Evolutionary conservation across 192 early-diverging fungal genomes (phyloP), one percentile per base, ranked within the genome.

Genomic region (Coemansia sp.): DNA sequence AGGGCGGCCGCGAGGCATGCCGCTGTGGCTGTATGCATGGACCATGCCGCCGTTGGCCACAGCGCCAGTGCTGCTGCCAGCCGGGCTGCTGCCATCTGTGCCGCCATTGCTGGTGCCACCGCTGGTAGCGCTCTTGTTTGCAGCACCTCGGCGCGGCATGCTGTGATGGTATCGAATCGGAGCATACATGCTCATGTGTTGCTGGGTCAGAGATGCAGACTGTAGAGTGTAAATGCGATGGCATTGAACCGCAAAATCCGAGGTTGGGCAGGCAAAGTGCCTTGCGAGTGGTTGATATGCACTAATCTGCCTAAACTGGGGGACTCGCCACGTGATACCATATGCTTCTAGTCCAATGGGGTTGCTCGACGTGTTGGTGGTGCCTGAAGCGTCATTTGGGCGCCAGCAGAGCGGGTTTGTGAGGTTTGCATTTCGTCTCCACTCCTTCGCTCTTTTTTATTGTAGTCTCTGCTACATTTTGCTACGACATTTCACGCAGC

Each of bases 111-210:
- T 35, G 19, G 18, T n/a, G 14, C 14, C 14, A 25, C 7, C 21
- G 35, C 21, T 39, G 37, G 9, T 33, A 21, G 32, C 21, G 25
- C 36, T 27, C 23, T 36, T 51, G 49, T 19, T 17, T n/a, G 33
- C 49, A 17, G 49, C 8, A 8, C 45, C 27, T 14, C 45, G 45
- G 15, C 31, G 54, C 31, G 54, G 40, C 7, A 30, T 21, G 25
- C 47, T 46, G 30, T 51, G 50, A 23, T 51, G 35, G 22, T 60
- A 19, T 29, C 34, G 50, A 21, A 51, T 14, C 4, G 56, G 51
- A 2, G 56, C 33, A 34, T 59, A 59, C 64, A 54, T 59, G 38
- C 48, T 54, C 40, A 40, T 49, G n/a, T n/a, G n/a, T n/a, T n/a
- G n/a, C n/a, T n/a, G n/a, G n/a, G 5, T 17, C 4, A 2, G 22